These are phyloP conservation scores for Phyllosticta citrichinensis DNA, from an alignment of 2,329 filamentous ascomycete species.

Conservation along the genomic window DNA sequence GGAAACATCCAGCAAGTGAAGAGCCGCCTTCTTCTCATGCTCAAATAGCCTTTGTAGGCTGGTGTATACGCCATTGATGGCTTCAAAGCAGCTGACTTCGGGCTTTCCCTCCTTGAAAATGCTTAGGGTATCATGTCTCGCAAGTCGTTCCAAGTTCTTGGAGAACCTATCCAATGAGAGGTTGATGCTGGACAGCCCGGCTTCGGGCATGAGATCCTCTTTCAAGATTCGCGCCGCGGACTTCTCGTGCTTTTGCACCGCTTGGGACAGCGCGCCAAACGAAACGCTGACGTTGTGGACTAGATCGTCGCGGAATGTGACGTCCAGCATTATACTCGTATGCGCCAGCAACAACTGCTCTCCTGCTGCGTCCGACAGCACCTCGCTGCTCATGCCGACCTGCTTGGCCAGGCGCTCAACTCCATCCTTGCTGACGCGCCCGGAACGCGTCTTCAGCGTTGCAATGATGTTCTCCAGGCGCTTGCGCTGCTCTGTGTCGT, in stretches of 20 bases:
- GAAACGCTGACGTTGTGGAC: constrained; percentile 8
- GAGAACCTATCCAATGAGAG: constrained; percentile 63
- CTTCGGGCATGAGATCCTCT: constrained; percentile 50
- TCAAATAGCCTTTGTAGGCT: constrained; percentile 60
- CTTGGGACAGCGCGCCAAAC: constrained; percentile 13
- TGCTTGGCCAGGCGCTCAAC: constrained; percentile 60
- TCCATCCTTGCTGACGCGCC: constrained; percentile 62
- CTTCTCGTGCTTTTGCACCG: constrained; percentile 1
- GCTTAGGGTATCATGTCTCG: constrained; percentile 62
- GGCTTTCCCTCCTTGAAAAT: constrained; percentile 25
- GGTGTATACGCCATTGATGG: constrained; percentile 61
- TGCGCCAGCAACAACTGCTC: constrained; percentile 25
- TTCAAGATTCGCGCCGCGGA: constrained; percentile 41
- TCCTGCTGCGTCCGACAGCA: constrained; percentile 16
- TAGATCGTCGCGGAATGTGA: constrained; percentile 5
- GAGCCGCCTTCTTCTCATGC: constrained; percentile 50
- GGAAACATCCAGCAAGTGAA: constrained; percentile 20
- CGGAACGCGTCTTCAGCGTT: constrained; percentile 57
- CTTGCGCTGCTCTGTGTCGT: constrained; percentile 43
- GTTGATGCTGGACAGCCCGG: constrained; percentile 54
- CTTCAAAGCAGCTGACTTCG: constrained; percentile 66
- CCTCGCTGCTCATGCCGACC: constrained; percentile 47
- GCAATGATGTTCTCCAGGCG: constrained; percentile 53
- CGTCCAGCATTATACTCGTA: constrained; percentile 26
- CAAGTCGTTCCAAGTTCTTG: constrained; percentile 59